A percentile compares a stretch with the other conserved stretches of the same genome.
Conservation (phyloP, 176 grass and related monocot genomes). For the Avena atlantica region DNA sequence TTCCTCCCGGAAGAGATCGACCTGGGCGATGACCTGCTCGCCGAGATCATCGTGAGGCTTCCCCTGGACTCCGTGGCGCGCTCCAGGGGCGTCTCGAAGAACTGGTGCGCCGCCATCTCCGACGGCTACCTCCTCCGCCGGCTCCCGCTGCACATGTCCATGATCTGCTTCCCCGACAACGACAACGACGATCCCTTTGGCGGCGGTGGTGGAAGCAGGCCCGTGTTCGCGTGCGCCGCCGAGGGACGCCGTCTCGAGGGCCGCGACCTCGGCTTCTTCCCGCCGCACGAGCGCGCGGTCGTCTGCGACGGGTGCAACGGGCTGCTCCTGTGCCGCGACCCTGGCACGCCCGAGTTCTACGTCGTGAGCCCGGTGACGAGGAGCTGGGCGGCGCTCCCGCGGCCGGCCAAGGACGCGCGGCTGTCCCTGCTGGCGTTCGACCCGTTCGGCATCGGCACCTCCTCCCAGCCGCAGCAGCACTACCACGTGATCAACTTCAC, state of each 20-base stretch:
- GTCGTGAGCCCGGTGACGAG: conserved; percentile 58
- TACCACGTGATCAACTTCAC: conserved; percentile 71
- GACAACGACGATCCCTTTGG: not conserved
- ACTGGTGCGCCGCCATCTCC: conserved; percentile 62
- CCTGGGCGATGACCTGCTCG: conserved; percentile 48
- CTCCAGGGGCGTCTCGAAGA: conserved; percentile 61
- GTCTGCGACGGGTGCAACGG: conserved; percentile 64
- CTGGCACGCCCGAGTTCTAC: conserved; percentile 29
- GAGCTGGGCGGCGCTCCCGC: conserved; percentile 51
- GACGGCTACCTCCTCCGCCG: conserved; percentile 47
- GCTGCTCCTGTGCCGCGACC: conserved; percentile 54
- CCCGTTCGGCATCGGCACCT: not conserved
- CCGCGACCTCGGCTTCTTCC: conserved; percentile 59
- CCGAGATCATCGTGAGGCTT: conserved; percentile 58
- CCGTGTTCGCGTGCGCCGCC: conserved; percentile 44
- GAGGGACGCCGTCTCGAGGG: conserved; percentile 21
- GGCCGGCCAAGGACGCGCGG: conserved; percentile 32
- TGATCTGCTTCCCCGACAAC: conserved; percentile 47
- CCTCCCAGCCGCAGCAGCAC: not conserved
- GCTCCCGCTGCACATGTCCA: conserved; percentile 49
- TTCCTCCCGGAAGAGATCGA: not conserved
- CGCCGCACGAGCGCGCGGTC: conserved; percentile 16
- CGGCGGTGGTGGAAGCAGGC: not conserved
- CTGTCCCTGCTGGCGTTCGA: conserved; percentile 69
- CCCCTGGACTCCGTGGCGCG: conserved; percentile 58